A percentile compares a stretch with the other conserved stretches of the same genome.
phyloP scores from a whole-genome alignment of 2,329 filamentous ascomycete genomes.

The Thielaviopsis ethacetica region DNA sequence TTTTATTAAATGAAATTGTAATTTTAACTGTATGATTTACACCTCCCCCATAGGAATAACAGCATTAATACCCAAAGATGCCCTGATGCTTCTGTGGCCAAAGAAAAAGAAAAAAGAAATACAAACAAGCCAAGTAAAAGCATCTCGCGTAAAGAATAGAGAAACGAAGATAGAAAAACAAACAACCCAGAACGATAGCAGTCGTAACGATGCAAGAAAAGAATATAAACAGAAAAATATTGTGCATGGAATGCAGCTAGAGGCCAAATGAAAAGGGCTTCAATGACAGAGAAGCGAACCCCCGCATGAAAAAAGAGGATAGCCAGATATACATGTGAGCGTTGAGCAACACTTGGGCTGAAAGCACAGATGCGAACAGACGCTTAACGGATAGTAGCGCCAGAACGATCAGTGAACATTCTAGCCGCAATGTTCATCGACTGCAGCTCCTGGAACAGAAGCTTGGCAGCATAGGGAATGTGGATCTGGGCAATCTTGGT shows the following conservation, averaged over 20 bases:
- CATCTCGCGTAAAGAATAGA: not conserved
- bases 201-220: not conserved
- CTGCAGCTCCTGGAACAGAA: slow-evolving; percentile 94
- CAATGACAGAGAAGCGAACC: not conserved
- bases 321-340: not conserved
- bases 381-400: slow-evolving; percentile 49
- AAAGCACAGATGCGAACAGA: not conserved
- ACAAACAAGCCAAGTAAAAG: not conserved
- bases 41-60: not conserved
- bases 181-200: not conserved
- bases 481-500: slow-evolving; percentile 96
- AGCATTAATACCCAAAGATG: not conserved
- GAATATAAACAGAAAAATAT: not conserved
- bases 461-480: slow-evolving; percentile 93
- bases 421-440: slow-evolving; percentile 97
- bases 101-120: not conserved
- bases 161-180: not conserved
- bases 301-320: not conserved
- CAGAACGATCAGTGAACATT: slow-evolving; percentile 83
- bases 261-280: not conserved
- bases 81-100: not conserved
- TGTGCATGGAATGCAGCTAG: not conserved
- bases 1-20: not conserved
- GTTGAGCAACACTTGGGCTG: not conserved
- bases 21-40: not conserved